phyloP scores from a whole-genome alignment of 352 stramenopile genomes.

The Pseudoperonospora humuli region DNA sequence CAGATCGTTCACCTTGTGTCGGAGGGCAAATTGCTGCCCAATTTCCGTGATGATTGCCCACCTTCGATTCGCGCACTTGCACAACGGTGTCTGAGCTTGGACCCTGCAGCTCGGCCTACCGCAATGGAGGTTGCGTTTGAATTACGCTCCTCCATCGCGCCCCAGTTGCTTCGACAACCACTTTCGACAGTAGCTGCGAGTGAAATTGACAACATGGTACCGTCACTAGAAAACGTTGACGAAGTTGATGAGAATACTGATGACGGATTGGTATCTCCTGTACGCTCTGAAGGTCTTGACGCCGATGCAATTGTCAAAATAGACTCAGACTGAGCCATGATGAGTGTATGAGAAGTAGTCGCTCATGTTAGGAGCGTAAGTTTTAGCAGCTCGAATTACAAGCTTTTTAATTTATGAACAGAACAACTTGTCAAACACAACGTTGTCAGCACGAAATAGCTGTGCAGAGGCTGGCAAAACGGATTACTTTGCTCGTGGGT shows the following conservation, averaged over 20 bases:
- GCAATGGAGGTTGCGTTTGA: constrained; percentile 64
- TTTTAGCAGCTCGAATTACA: constrained; percentile 6
- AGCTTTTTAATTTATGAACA: constrained; percentile 27
- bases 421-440: constrained; percentile 9
- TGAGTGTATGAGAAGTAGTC: constrained; percentile 9
- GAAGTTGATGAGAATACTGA: constrained; percentile 1
- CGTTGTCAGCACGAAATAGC: no score
- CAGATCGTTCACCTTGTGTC: constrained; percentile 79
- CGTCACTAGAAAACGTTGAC: constrained; percentile 9
- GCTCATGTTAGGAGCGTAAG: constrained; percentile 8
- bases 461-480: no score
- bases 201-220: constrained; percentile 9
- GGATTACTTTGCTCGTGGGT: no score
- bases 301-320: constrained; percentile 10
- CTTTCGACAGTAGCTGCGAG: constrained; percentile 7
- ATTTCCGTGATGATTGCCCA: constrained; percentile 60
- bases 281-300: constrained; percentile 1
- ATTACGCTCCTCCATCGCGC: constrained; percentile 45
- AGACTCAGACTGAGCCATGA: constrained; percentile 15
- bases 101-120: constrained; percentile 50
- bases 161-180: constrained; percentile 27
- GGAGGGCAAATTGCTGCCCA: constrained; percentile 65
- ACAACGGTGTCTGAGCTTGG: constrained; percentile 50
- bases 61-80: constrained; percentile 44
- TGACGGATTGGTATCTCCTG: not conserved